Base-by-base conservation (phyloP, 1,284 basidiomycete genomes). In the Tremellales sp. region DNA sequence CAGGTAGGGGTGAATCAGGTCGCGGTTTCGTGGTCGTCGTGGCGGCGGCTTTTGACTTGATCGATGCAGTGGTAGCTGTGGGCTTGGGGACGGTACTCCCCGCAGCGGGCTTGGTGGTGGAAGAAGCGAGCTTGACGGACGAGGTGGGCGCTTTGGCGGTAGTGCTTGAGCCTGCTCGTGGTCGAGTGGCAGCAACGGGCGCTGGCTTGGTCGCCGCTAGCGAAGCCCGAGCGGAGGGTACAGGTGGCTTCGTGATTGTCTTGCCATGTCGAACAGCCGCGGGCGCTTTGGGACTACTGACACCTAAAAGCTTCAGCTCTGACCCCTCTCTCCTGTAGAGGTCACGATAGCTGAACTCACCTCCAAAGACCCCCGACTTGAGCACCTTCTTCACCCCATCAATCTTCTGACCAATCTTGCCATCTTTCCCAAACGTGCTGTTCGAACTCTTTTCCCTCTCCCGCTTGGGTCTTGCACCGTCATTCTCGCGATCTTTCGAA, bases 341-440 rank as follows among this genome's bases (percentile, higher is more conserved):
- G 33, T 15, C n/a, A n/a, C n/a, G n/a, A n/a, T 36, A 15, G 13
- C 33, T 36, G 6, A 36, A 62, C 66, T 50, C 45, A 72, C 68
- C 54, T 33, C 68, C 69, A 56, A 72, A 72, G 19, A 72, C 60
- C 36, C 69, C 67, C 40, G 61, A 66, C 53, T 67, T 68, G 45
- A 71, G 55, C n/a, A 72, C 64, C 51, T 65, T 64, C 49, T 58
- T 64, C 21, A 70, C 69, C 17, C 62, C 68, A 25, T 52, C 54
- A 39, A 49, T 41, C 17, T 47, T 42, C 43, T 56, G 47, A 24
- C 45, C 48, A 4, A 35, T 40, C 26, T 44, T 21, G 46, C 45
- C 36, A 41, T 12, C 43, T 46, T 48, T 36, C 6, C 33, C 33
- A 17, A 36, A 36, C 15, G 33, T 36, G 19, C 33, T 23, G 23